A percentile compares a stretch with the other conserved stretches of the same genome.
phyloP scores from a whole-genome alignment of 2,329 filamentous ascomycete genomes.

The Neophaeococcomyces aloes region DNA sequence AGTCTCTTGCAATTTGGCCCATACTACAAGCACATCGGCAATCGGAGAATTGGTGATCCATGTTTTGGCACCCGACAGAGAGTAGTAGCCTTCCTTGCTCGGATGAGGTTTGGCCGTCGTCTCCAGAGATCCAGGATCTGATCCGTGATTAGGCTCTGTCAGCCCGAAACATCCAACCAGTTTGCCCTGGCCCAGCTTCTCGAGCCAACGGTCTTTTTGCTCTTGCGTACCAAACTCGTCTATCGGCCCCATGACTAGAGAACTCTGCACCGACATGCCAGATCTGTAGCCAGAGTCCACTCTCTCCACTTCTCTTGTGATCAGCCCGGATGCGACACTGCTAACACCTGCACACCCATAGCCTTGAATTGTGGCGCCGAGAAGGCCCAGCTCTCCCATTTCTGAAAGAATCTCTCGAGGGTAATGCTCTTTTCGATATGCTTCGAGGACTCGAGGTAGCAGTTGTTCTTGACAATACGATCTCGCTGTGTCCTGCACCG shows the following conservation, averaged over 20 bases:
- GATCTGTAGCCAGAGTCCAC: slow-evolving; percentile 88
- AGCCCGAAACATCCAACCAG: slow-evolving; percentile 77
- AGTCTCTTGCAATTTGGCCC: slow-evolving; percentile 84
- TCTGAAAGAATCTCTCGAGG: slow-evolving; percentile 76
- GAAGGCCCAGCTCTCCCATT: slow-evolving; percentile 84
- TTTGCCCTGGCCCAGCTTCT: slow-evolving; percentile 70
- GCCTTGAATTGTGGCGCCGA: slow-evolving; percentile 76
- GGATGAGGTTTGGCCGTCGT: slow-evolving; percentile 74
- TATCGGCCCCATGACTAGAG: slow-evolving; percentile 87
- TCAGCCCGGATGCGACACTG: slow-evolving; percentile 77
- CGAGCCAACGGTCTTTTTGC: slow-evolving; percentile 74
- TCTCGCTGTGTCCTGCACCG: slow-evolving; percentile 82
- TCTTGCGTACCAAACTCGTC: slow-evolving; percentile 78
- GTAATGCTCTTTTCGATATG: slow-evolving; percentile 77
- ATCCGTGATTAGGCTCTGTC: slow-evolving; percentile 88
- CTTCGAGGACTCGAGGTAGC: slow-evolving; percentile 74
- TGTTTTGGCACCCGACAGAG: slow-evolving; percentile 73
- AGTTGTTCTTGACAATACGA: slow-evolving; percentile 88
- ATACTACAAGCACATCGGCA: slow-evolving; percentile 72
- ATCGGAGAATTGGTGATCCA: slow-evolving; percentile 96
- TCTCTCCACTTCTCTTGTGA: slow-evolving; percentile 80
- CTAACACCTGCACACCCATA: slow-evolving; percentile 83
- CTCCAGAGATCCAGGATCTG: slow-evolving; percentile 86
- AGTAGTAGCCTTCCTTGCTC: slow-evolving; percentile 69
- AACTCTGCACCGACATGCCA: slow-evolving; percentile 87